Percentiles rank a stretch among this genome's conserved stretches.
Evolutionary conservation across 768 basidiomycete genomes (phyloP).

Genomic region (Gautieria morchelliformis): DNA sequence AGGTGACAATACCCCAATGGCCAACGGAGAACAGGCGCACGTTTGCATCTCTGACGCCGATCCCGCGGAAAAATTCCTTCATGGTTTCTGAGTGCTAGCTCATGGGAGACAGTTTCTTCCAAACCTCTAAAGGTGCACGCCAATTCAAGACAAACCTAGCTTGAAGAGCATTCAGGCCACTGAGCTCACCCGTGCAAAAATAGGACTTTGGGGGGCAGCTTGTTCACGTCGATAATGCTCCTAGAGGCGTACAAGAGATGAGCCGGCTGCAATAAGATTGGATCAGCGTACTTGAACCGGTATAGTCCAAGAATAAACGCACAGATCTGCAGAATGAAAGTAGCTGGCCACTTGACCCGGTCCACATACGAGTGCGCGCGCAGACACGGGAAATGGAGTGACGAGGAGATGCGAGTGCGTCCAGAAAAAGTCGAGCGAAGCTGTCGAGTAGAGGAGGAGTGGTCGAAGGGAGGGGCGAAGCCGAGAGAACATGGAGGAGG

Average conservation of each 20-base stretch:
- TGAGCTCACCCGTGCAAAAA: slow-evolving; percentile 14
- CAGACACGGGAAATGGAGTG: no score
- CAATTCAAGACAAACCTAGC: not conserved
- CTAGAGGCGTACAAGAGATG: slow-evolving; percentile 15
- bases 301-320: slow-evolving; percentile 1
- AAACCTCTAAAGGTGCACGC: slow-evolving; percentile 9
- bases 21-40: slow-evolving; percentile 11
- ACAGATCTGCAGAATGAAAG: slow-evolving; percentile 14
- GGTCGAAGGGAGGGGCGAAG: no score
- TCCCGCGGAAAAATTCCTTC: slow-evolving; percentile 16
- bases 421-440: no score
- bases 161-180: not conserved
- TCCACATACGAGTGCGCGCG: no score
- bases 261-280: slow-evolving; percentile 9
- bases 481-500: no score
- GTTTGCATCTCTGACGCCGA: slow-evolving; percentile 9
- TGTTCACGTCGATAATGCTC: slow-evolving; percentile 11
- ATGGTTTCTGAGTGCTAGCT: slow-evolving; percentile 15
- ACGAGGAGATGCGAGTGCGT: no score
- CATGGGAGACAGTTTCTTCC: slow-evolving; percentile 10
- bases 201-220: slow-evolving; percentile 12
- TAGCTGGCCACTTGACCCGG: slow-evolving; percentile 10
- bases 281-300: no score
- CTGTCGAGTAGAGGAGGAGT: no score
- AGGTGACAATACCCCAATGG: slow-evolving; percentile 10